Base-by-base conservation (phyloP, 2,329 filamentous ascomycete species). In the Balansia obtecta region DNA sequence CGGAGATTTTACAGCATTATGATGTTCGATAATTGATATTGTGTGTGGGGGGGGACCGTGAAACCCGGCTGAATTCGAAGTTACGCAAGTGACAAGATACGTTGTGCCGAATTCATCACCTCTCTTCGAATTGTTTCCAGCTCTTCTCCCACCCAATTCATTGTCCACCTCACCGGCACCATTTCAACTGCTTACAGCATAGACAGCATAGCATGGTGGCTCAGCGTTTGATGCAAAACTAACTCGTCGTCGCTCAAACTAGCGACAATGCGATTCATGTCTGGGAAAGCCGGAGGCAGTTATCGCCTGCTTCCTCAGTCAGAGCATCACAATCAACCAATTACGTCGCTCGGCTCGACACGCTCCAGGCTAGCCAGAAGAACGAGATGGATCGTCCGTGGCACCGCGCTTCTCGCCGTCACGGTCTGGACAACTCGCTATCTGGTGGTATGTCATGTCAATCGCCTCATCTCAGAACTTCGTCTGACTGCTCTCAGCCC, bases 231-330 rank as follows among this genome's bases (percentile, higher is more conserved):
- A n/a, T n/a, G n/a, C n/a, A n/a, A n/a, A n/a, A n/a, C n/a, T 6
- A 27, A 4, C 27, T 27, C 27, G 27, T 27, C 34, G 16, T 22
- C 12, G 39, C 8, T 18, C n/a, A 6, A 16, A 20, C 27, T 27
- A 22, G 32, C 40, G 16, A 39, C 38, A 13, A 49, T 49, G 47
- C 40, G 47, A n/a, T 49, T 44, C 47, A 43, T 5, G 12, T 32
- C 37, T 6, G 47, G 47, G 20, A 43, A 27, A 49, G n/a, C n/a
- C 13, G 16, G 20, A 16, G 41, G 40, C 11, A 40, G 30, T 7
- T 39, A 49, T 49, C 40, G 47, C n/a, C 40, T 27, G 27, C 47
- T 49, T 16, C 47, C 47, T n/a, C 47, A 44, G 7, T 38, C 38
- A 18, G 32, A 49, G 37, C n/a, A 43, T 3, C 18, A 43, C 8